Conservation (phyloP, 2,329 filamentous ascomycete species). For the Ceratocystis destructans region DNA sequence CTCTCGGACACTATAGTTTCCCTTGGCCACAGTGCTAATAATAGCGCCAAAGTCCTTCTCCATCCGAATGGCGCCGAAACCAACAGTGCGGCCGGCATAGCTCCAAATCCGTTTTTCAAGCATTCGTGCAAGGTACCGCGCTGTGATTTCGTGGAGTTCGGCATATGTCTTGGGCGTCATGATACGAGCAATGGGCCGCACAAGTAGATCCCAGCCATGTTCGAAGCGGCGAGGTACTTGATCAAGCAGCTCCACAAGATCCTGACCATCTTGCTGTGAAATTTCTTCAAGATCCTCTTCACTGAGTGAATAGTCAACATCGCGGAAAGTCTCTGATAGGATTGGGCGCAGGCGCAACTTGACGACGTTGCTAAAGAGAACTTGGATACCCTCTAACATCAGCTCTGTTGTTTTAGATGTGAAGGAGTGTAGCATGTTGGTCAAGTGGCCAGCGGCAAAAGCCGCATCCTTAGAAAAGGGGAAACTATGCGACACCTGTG, state of each 20-base stretch:
- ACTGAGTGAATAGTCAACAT: slow-evolving; percentile 68
- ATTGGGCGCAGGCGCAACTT: slow-evolving; percentile 74
- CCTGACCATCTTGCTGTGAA: slow-evolving; percentile 33
- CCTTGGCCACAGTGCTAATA: slow-evolving; percentile 51
- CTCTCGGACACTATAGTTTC: slow-evolving; percentile 66
- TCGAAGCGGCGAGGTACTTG: slow-evolving; percentile 69
- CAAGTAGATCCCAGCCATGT: slow-evolving; percentile 70
- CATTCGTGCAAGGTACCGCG: slow-evolving; percentile 59
- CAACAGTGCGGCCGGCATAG: slow-evolving; percentile 65
- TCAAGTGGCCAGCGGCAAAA: slow-evolving; percentile 55
- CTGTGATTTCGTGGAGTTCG: slow-evolving; percentile 58
- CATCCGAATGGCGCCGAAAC: slow-evolving; percentile 66
- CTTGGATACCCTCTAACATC: slow-evolving; percentile 67
- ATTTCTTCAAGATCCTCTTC: slow-evolving; percentile 47
- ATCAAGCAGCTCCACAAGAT: slow-evolving; percentile 44
- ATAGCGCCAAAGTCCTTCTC: slow-evolving; percentile 74
- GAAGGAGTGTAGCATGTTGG: slow-evolving; percentile 57
- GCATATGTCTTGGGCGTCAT: slow-evolving; percentile 67
- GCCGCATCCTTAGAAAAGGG: slow-evolving; percentile 64
- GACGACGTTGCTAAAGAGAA: slow-evolving; percentile 76
- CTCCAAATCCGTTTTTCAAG: slow-evolving; percentile 81
- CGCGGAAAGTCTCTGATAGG: slow-evolving; percentile 76
- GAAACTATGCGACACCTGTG: slow-evolving; percentile 51
- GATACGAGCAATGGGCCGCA: slow-evolving; percentile 70
- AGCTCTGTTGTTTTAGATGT: slow-evolving; percentile 67